Base-by-base conservation (phyloP, 345 rosid genomes). In the Pelargonium nanum region DNA sequence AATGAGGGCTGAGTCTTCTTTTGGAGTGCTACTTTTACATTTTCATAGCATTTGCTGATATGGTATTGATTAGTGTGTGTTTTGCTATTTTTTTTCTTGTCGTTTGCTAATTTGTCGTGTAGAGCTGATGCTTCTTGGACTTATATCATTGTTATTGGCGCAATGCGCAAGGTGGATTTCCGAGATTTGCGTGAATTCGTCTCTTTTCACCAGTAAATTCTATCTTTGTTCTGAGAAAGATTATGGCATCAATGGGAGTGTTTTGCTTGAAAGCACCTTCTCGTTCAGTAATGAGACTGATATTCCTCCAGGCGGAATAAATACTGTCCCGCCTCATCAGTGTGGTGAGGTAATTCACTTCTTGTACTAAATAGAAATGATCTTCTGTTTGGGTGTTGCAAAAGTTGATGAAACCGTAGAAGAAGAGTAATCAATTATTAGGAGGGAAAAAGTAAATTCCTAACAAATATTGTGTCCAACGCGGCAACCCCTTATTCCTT, bases 91-190 rank as follows among this genome's bases (percentile, higher is more conserved):
- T n/a, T 19, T 67, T 64, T 53, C n/a, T n/a, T n/a, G n/a, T n/a
- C n/a, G n/a, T 67, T 67, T 72, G 57, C 30, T 68, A 28, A 15
- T 26, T 63, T 57, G 44, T 16, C 25, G 9, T 22, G 71, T 70
- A 91, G 98, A 91, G 85, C 55, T 91, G 87, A 91, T 91, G 98
- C 88, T 91, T 78, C 87, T 91, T 32, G 96, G 98, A 59, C 89
- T 91, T 57, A 86, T 91, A 83, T 91, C 98, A 20, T 75, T 91
- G 70, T 61, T 88, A 65, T 65, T 91, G 83, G 92, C 92, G 26
- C 98, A 88, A 91, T 84, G 92, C 71, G 96, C 95, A 8, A 72
- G 90, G 56, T 72, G 87, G 90, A 86, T 91, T 74, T 88, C 98
- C 24, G 87, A 88, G 80, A 88, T 88, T 28, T 91, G 98, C 62